Evolutionary conservation across 176 grass and related monocot species (phyloP), one percentile per base, ranked within the genome.

Genomic region (Echinochloa phyllopogon): DNA sequence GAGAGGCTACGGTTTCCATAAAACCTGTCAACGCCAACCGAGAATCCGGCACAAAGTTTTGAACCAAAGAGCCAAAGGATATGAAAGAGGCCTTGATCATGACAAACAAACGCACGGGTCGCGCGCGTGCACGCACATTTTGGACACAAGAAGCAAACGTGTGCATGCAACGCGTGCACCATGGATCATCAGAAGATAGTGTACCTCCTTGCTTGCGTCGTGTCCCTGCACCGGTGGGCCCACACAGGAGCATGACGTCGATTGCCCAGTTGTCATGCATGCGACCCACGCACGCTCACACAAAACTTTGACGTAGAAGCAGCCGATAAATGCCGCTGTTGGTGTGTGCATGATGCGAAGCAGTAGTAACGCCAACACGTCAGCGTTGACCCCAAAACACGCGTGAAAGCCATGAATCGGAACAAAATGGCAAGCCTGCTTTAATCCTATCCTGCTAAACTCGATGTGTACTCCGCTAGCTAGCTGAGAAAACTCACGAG

Each of bases 301-400:
- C 29, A 41, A 57, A 16, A 21, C 72, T 52, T 85, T 75, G 6
- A 29, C 12, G 13, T 25, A 43, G 77, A 67, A 67, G 58, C 57
- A 27, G 36, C 37, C 53, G 10, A 14, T 25, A 56, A 70, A 41
- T 17, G 5, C 2, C 10, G 2, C 0, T 3, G 16, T 72, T 65
- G 38, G 17, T 38, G 66, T 25, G 47, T n/a, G 57, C 82, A 84
- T 85, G 82, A 75, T 60, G 24, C 50, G 59, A 56, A 69, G 48
- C 58, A 68, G 50, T 27, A 0, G 59, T 60, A 68, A 80, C 69
- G 76, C 66, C 21, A 53, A n/a, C 43, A 21, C 47, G 4, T 44
- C 70, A 69, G 23, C 62, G 72, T 89, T 85, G 87, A 85, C 87
- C 14, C 21, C 10, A 12, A 21, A 10, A 21, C 52, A 21, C 21